Base-by-base conservation (phyloP, 352 stramenopile species). In the Thraustochytrium sp. region DNA sequence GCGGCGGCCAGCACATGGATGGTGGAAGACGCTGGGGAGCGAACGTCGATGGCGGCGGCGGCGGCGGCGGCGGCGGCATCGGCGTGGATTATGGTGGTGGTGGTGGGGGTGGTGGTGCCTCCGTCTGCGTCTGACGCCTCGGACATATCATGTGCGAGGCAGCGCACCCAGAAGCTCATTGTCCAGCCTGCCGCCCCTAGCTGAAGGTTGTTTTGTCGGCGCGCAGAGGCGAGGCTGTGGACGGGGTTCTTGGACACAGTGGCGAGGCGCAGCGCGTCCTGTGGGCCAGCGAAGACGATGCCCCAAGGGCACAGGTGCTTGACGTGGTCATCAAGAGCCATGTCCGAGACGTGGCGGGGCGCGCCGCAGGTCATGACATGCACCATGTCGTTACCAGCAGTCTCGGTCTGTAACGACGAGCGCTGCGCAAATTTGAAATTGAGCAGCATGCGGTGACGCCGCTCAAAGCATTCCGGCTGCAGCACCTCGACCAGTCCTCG, bases 351-450 rank as follows among this genome's bases (percentile, higher is more conserved):
- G 46, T 72, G 59, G 5, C 46, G 21, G 11, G 59, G 59, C 1
- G 16, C 21, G 9, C 59, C 59, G 40, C 46, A 9, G 16, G 40
- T 29, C 1, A 44, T 31, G 34, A 72, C 26, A 29, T 72, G 59
- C 9, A 49, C 8, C 29, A 46, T 72, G 34, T 4, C 26, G n/a
- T 72, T 72, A 36, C 65, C 65, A 21, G 65, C 36, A 8, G 40
- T 31, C 23, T 77, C 65, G 8, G 49, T 18, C 0, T 21, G 21
- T 26, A 77, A 31, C 0, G 13, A 37, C n/a, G 29, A 11, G 1
- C 13, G 11, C 0, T 75, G 21, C 9, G 42, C 65, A 77, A 77
- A 77, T 26, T 77, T 77, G 42, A 77, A 36, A 77, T 62, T 23
- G 16, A 75, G 16, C n/a, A 62, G 42, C 11, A 77, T 16, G 0